Evolutionary conservation across 495 filamentous ascomycete genomes (phyloP).

Genomic region (Margaritispora aquatica): DNA sequence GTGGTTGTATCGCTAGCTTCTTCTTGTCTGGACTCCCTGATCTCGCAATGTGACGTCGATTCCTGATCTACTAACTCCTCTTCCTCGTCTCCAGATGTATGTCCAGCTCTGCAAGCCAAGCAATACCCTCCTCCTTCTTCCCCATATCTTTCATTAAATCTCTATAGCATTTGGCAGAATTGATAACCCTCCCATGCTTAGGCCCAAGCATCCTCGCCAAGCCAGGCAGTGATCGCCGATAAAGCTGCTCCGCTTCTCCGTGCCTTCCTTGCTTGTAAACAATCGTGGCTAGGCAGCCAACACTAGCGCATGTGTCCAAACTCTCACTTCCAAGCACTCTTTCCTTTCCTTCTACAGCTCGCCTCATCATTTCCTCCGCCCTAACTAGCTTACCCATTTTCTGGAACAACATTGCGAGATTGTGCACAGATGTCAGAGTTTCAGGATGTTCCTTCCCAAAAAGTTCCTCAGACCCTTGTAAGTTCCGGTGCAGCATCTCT

Average conservation of each 20-base stretch:
- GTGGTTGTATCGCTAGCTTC: neutral
- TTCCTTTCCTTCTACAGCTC: slow-evolving; percentile 23
- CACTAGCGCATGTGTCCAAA: slow-evolving; percentile 21
- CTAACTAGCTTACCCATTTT: neutral
- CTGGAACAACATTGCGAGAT: slow-evolving; percentile 10
- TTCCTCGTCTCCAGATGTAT: neutral
- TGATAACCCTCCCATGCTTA: slow-evolving; percentile 10
- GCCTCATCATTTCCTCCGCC: slow-evolving; percentile 21
- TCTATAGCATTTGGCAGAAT: neutral
- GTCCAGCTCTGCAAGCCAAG: neutral
- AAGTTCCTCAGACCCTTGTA: slow-evolving; percentile 24
- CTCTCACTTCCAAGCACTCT: slow-evolving; percentile 23
- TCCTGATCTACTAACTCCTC: neutral
- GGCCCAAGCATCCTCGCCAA: slow-evolving; percentile 15
- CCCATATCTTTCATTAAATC: neutral
- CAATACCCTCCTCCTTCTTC: neutral
- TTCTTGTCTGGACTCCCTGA: neutral
- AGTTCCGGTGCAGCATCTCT: slow-evolving; percentile 15
- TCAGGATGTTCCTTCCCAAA: slow-evolving; percentile 27
- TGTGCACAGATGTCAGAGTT: slow-evolving; percentile 23
- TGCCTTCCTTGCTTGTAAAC: slow-evolving; percentile 5
- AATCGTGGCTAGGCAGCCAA: slow-evolving; percentile 22
- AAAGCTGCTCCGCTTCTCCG: slow-evolving; percentile 27
- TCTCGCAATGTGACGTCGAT: neutral
- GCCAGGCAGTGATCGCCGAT: slow-evolving; percentile 8